A percentile compares a stretch with the other conserved stretches of the same genome.
Evolutionary conservation across 352 stramenopile genomes (phyloP).

Genomic region (Bremia lactucae): DNA sequence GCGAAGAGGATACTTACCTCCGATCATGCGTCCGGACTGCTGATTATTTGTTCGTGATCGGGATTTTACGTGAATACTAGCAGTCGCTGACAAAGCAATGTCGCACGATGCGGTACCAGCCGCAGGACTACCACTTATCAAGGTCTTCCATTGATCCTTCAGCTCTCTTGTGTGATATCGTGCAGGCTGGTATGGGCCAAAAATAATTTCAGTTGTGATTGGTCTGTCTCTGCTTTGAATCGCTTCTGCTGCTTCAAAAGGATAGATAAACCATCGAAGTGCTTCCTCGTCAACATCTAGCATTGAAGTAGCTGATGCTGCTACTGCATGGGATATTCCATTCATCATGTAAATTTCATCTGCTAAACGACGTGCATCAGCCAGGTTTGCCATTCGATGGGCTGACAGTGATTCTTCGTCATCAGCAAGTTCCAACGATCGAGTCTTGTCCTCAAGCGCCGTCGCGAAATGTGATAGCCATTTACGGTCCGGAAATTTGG

Average conservation of each 20-base stretch:
- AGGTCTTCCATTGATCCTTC: constrained; percentile 35
- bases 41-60: constrained; percentile 13
- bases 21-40: constrained; percentile 23
- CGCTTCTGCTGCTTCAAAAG: constrained; percentile 74
- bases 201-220: constrained; percentile 24
- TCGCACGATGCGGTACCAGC: constrained; percentile 10
- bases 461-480: constrained; percentile 46
- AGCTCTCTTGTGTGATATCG: constrained; percentile 33
- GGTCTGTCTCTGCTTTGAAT: constrained; percentile 80
- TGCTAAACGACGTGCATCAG: constrained; percentile 23
- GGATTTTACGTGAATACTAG: constrained; percentile 12
- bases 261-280: constrained; percentile 70
- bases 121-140: constrained; percentile 1
- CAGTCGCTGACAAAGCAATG: constrained; percentile 10
- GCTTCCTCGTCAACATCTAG: constrained; percentile 39
- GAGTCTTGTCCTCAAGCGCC: constrained; percentile 15
- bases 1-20: constrained; percentile 45
- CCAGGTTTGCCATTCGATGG: constrained; percentile 36
- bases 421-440: constrained; percentile 13
- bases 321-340: constrained; percentile 16
- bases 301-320: constrained; percentile 35
- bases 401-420: constrained; percentile 26
- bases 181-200: constrained; percentile 39
- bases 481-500: constrained; percentile 41
- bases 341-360: constrained; percentile 16